These are phyloP conservation scores for Oryza brachyantha DNA, from an alignment of 176 grass and related monocot genomes.

Conservation along the genomic window DNA sequence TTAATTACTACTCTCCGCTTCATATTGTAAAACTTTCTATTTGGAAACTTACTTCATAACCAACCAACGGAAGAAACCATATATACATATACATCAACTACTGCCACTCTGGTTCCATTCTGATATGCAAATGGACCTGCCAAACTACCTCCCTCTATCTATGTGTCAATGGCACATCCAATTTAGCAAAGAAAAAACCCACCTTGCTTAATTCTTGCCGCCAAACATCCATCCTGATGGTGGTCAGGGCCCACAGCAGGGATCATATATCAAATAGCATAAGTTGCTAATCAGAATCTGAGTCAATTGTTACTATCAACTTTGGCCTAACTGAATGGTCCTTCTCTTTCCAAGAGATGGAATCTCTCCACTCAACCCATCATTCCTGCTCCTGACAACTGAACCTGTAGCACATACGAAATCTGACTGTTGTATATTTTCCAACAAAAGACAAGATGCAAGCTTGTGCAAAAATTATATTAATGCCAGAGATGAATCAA, in stretches of 20 bases:
- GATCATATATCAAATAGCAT: not conserved
- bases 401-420: conserved; percentile 46
- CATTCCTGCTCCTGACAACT: conserved; percentile 10
- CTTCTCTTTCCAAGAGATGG: not conserved
- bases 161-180: not conserved
- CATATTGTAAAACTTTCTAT: too few relatives aligned
- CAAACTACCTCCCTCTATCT: not conserved
- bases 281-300: conserved; percentile 55
- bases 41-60: not conserved
- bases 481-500: not conserved
- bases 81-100: not conserved
- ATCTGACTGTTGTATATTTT: conserved; percentile 21
- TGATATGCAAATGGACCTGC: not conserved
- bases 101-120: not conserved
- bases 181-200: not conserved
- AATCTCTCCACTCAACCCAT: not conserved
- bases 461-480: conserved; percentile 6
- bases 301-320: conserved; percentile 51
- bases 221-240: not conserved
- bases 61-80: not conserved
- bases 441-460: not conserved
- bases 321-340: conserved; percentile 44
- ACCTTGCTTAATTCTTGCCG: not conserved
- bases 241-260: not conserved
- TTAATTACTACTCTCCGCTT: too few relatives aligned